Conservation (phyloP, 1,284 basidiomycete species). For the Cryptococcus jaspeensis region DNA sequence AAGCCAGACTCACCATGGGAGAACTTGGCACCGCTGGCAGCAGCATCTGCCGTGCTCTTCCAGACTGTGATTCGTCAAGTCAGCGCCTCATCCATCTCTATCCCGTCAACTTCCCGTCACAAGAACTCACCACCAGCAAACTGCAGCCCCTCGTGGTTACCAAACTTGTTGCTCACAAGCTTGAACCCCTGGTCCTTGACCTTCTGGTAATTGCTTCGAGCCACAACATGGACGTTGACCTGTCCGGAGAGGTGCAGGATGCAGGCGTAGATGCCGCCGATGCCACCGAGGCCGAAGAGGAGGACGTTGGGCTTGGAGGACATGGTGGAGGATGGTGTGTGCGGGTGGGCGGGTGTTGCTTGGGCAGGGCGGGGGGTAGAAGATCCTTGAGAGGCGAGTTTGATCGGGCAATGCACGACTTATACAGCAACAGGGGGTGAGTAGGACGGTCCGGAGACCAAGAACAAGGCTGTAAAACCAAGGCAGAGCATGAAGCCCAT, state of each 20-base stretch:
- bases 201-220: conserved; percentile 52
- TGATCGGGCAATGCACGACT: no score
- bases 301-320: conserved; percentile 30
- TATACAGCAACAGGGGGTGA: no score
- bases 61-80: conserved; percentile 30
- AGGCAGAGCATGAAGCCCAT: no score
- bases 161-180: conserved; percentile 46
- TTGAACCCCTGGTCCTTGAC: conserved; percentile 47
- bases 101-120: background rate
- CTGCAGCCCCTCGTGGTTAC: conserved; percentile 33
- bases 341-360: background rate
- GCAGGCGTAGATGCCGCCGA: conserved; percentile 55
- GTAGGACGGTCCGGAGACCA: no score
- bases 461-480: no score
- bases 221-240: conserved; percentile 52
- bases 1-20: conserved; percentile 32
- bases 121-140: conserved; percentile 45
- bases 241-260: conserved; percentile 48
- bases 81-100: background rate
- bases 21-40: conserved; percentile 36
- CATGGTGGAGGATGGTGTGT: conserved; percentile 12
- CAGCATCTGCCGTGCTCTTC: conserved; percentile 44
- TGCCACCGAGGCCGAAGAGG: conserved; percentile 51
- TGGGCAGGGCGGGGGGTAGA: no score
- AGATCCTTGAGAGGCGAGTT: no score